Evolutionary conservation across 371 early-diverging fungal species (phyloP), one percentile per base, ranked within the genome.

Genomic region (Rhizopus delemar): DNA sequence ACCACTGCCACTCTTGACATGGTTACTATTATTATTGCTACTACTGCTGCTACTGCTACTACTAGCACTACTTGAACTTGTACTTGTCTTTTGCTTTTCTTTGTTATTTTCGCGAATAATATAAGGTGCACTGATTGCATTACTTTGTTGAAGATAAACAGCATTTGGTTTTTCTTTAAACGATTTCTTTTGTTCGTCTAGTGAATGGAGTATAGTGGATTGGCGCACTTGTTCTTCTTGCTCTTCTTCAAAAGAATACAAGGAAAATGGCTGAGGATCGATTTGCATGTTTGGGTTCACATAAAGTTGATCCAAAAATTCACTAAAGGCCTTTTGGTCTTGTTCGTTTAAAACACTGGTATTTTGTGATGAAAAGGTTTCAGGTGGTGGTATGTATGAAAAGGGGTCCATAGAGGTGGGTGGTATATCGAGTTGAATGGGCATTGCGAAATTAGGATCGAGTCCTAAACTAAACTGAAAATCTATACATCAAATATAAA

Each of bases 401-500:
- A 22, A 22, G 22, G 22, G 22, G 22, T 48, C 15, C 28, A 55
- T 45, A 8, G 62, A 60, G 31, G 69, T 49, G 32, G 77, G 67
- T 35, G 71, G 66, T 41, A 74, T 63, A 54, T 80, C 76, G 16
- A 76, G 49, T 32, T 73, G 76, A 43, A 79, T 65, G 33, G 80
- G 80, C 53, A 79, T 75, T 32, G 76, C 67, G 60, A 79, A 73
- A 13, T 68, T 64, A 46, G 80, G 80, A 43, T 74, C 80, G 31
- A 80, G 66, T 43, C 74, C 81, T 64, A 80, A 65, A 41, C 72
- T 77, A 54, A 75, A 75, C 54, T 75, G 70, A 46, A 80, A 80
- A 34, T 80, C 81, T 39, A 36, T 32, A 15, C 22, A 34, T 34
- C 6, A 41, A 12, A 41, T 39, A 31, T 46, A 48, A 29, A 36